Base-by-base conservation (phyloP, 2,329 filamentous ascomycete species). In the Leptographium lundbergii region DNA sequence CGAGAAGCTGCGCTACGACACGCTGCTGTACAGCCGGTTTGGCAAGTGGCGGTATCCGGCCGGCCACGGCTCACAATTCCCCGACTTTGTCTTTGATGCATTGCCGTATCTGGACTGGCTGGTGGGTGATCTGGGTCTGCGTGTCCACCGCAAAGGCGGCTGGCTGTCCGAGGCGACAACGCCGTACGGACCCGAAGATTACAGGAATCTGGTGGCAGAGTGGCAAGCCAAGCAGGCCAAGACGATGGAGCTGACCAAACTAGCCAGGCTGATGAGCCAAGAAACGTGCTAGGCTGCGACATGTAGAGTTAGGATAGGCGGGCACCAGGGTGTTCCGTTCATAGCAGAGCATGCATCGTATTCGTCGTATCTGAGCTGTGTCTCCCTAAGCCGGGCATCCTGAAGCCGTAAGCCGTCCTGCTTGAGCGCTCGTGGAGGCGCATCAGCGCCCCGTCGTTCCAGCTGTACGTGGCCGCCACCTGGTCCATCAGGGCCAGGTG, bases 1-100 rank as follows among this genome's bases (percentile, higher is more conserved):
- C 13, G 70, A 72, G 4, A 61, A 67, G 54, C 63, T 81, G 22
- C 72, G 69, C 57, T 75, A 77, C 62, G 78, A 86, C 64, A 81
- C 85, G 0, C 77, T 84, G 27, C 72, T 90, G 54, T 77, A 86
- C 66, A 83, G 79, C 24, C 81, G 86, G 45, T 92, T 86, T 67
- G 85, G 85, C 5, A 82, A 78, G 63, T 86, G 85, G 79, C 77
- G 88, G 29, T 88, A 87, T 65, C 82, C 85, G 1, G 77, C 74
- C 4, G 87, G 86, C 0, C 84, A 82, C 66, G 86, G 86, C 1
- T 75, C 73, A 47, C 77, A 75, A 66, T 75, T 79, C 60, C 85
- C 85, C 0, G 87, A 89, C 68, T 85, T 91, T 63, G 84, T 88
- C 22, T 91, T 92, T 66, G 89, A 94, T 69, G 80, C 80, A 0